Conservation (phyloP, 2,329 filamentous ascomycete genomes). For the Neophaeococcomyces aloes region DNA sequence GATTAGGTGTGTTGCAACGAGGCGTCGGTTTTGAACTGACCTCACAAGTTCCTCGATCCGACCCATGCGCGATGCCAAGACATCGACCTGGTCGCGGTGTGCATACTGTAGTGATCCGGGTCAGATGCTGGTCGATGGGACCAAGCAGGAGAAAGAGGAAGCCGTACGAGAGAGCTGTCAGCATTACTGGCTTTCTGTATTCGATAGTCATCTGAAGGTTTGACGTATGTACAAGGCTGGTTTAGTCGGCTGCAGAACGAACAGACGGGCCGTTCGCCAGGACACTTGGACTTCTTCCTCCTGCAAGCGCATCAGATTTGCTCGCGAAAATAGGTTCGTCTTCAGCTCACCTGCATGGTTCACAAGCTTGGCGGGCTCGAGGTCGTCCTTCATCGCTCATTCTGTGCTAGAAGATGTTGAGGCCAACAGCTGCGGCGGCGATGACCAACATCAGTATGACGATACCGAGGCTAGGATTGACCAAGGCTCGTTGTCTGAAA, state of each 20-base stretch:
- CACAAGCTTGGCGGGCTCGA: conserved; percentile 32
- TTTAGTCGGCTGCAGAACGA: conserved; percentile 41
- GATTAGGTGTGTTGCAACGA: no score
- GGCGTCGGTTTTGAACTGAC: conserved; percentile 17
- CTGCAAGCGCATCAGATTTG: conserved; percentile 24
- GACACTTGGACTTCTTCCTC: conserved; percentile 43
- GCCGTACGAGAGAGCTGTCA: conserved; percentile 5
- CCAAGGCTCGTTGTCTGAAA: no score
- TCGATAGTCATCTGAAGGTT: conserved; percentile 15
- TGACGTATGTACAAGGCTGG: conserved; percentile 38
- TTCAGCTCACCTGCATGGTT: conserved; percentile 30
- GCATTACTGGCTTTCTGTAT: conserved; percentile 20
- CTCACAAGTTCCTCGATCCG: conserved; percentile 29
- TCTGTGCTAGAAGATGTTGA: not conserved
- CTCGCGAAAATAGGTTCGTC: not conserved
- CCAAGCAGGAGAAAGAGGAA: not conserved
- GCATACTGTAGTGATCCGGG: conserved; percentile 18
- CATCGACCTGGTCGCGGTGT: conserved; percentile 24
- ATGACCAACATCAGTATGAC: no score
- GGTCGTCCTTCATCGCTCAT: conserved; percentile 13
- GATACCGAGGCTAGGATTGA: no score
- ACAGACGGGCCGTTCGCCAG: conserved; percentile 41
- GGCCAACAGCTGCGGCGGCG: no score
- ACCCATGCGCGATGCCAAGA: conserved; percentile 27
- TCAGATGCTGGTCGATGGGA: not conserved